These are phyloP conservation scores for Lojkania enalia DNA, from an alignment of 2,329 filamentous ascomycete species.

Conservation along the genomic window DNA sequence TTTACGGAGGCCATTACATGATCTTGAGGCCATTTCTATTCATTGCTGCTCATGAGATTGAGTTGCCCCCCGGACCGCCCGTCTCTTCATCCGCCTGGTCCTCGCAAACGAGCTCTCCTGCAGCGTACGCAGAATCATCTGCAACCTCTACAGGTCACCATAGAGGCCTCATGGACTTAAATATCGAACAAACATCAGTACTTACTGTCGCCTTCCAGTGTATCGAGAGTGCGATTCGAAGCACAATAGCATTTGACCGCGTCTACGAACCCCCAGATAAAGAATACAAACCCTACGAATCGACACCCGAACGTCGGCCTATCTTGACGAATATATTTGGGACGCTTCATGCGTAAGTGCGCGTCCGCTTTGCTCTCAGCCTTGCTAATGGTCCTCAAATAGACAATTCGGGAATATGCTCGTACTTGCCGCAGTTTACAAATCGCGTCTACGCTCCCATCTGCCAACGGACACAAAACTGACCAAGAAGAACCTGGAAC, in stretches of 20 bases:
- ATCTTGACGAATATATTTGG: constrained; percentile 97
- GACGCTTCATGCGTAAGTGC: constrained; percentile 93
- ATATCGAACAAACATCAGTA: constrained; percentile 27
- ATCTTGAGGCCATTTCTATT: constrained; percentile 79
- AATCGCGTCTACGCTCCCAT: constrained; percentile 54
- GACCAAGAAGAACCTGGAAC: constrained; percentile 28
- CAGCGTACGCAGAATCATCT: constrained; percentile 39
- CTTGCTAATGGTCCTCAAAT: constrained; percentile 22
- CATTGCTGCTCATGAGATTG: constrained; percentile 59
- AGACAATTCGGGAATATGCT: constrained; percentile 98
- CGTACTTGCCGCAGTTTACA: constrained; percentile 81
- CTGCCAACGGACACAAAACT: constrained; percentile 29
- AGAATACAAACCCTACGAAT: constrained; percentile 23
- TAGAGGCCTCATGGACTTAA: constrained; percentile 38
- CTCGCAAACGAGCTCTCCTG: constrained; percentile 56
- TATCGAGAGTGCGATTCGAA: constrained; percentile 70
- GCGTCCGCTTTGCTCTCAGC: constrained; percentile 11
- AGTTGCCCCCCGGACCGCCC: constrained; percentile 35
- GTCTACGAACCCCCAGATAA: constrained; percentile 47
- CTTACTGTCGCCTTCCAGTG: constrained; percentile 36
- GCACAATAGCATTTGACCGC: constrained; percentile 79
- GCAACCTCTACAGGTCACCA: constrained; percentile 14
- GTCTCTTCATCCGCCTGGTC: constrained; percentile 41
- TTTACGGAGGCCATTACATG: constrained; percentile 89
- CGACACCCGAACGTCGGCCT: constrained; percentile 62